Evolutionary conservation across 1,284 basidiomycete species (phyloP), one percentile per base, ranked within the genome.

Genomic region (Malassezia brasiliensis): DNA sequence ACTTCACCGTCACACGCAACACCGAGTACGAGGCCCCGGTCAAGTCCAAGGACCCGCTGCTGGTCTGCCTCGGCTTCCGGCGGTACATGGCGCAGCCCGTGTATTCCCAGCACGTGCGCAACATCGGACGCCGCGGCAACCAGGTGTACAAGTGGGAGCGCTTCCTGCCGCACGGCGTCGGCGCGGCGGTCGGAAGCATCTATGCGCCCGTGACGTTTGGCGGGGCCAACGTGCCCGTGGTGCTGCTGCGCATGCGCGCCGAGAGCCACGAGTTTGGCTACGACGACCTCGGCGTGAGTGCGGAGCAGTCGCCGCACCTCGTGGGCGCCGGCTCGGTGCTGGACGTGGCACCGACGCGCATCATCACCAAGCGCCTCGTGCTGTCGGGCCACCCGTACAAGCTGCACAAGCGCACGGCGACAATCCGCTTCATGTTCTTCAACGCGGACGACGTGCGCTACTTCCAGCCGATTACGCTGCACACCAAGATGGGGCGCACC

Each of bases 351-450:
- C 89, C 93, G 14, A 90, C 88, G 0, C 83, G 94, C 7, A 82
- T 96, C 75, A 82, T 93, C 59, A 85, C 89, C 46, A 98, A 99
- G 76, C 84, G 91, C 19, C 83, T 94, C 74, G 81, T 96, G 57
- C 81, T 99, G 28, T 90, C 90, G 0, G 93, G 93, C 0, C 90
- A 96, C 76, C 93, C 93, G 0, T 90, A 89, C 83, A 94, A 93
- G 74, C 85, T 96, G 5, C 93, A 98, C 80, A 91, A 91, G 75
- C 93, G 90, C 79, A 93, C 88, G 1, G 91, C 90, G 0, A 98
- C 93, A 5, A 85, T 98, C 66, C 85, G 93, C 45, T 98, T 96
- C 79, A 90, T 99, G 89, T 96, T 98, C 79, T 96, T 98, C 81
- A 87, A 93, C 75, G 84, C 74, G 83, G 89, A 90, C 50, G 93